Evolutionary conservation across 208 protist species (phyloP).

Genomic region (Zelonia costaricensis): DNA sequence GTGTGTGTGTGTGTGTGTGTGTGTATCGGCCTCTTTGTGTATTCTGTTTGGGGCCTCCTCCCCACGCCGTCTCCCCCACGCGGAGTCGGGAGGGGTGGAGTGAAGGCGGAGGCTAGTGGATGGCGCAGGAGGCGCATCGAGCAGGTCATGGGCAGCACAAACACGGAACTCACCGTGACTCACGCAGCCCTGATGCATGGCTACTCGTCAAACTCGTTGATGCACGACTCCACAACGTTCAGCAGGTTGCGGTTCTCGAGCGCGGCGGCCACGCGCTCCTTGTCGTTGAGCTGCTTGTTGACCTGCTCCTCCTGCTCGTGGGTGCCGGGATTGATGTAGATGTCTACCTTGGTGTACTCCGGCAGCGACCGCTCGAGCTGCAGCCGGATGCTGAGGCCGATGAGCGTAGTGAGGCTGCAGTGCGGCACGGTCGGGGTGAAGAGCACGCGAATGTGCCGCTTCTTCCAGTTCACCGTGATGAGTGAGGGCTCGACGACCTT

Average conservation of each 20-base stretch:
- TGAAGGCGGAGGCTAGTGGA: too few species aligned
- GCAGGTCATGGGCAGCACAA: too few species aligned
- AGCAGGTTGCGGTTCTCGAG: conserved; percentile 95
- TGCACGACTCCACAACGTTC: conserved; percentile 81
- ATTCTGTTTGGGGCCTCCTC: too few species aligned
- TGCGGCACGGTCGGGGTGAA: conserved; percentile 99
- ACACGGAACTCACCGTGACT: too few species aligned
- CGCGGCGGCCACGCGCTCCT: conserved; percentile 98
- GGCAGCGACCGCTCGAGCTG: conserved; percentile 96
- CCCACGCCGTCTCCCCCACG: too few species aligned
- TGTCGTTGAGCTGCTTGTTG: conserved; percentile 99
- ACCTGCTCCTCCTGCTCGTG: conserved; percentile 96
- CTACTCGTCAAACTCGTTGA: conserved; percentile 70
- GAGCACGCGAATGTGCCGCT: conserved; percentile 75
- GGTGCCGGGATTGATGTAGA: conserved; percentile 92
- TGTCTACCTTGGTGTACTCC: conserved; percentile 93
- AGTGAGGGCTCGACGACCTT: conserved; percentile 90
- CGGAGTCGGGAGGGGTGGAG: too few species aligned
- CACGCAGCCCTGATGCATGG: too few species aligned
- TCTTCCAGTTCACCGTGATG: conserved; percentile 89
- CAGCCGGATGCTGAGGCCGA: conserved; percentile 97
- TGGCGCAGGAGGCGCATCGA: too few species aligned
- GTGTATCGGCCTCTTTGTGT: not conserved
- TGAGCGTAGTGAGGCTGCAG: conserved; percentile 98
- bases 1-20: not conserved